phyloP scores from a whole-genome alignment of 2,329 filamentous ascomycete genomes.

The Hysterium pulicare region DNA sequence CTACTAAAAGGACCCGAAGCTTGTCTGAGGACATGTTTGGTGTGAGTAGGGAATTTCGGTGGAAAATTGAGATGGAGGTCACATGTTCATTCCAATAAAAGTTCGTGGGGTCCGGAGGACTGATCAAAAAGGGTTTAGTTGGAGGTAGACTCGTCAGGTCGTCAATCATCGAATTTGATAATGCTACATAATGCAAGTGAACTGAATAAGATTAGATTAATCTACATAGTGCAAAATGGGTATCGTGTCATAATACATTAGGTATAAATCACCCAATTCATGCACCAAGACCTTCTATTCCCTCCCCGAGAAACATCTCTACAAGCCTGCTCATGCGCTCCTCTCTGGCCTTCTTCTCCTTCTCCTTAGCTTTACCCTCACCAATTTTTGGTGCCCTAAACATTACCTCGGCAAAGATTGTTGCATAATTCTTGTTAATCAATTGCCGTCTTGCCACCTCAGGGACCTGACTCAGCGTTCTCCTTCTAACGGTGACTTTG shows the following conservation, averaged over 20 bases:
- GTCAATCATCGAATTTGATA: no score
- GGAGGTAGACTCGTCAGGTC: no score
- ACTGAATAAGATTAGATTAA: no score
- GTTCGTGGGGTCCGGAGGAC: no score
- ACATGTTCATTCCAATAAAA: no score
- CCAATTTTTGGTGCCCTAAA: slow-evolving; percentile 49
- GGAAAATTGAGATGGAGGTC: no score
- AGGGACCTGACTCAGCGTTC: slow-evolving; percentile 43
- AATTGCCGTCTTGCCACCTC: slow-evolving; percentile 54
- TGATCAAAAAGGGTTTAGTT: no score
- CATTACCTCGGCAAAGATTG: slow-evolving; percentile 61
- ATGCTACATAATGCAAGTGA: no score
- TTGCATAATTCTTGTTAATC: slow-evolving; percentile 61
- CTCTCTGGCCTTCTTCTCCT: slow-evolving; percentile 58
- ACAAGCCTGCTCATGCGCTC: slow-evolving; percentile 65
- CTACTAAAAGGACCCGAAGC: slow-evolving; percentile 69
- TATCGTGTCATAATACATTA: no score
- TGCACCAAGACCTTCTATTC: neutral
- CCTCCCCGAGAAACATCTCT: slow-evolving; percentile 61
- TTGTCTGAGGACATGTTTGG: slow-evolving; percentile 20
- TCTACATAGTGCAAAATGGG: no score
- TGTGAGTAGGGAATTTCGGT: neutral
- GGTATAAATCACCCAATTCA: no score
- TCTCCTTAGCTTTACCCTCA: slow-evolving; percentile 45
- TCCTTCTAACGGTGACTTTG: slow-evolving; percentile 36